Conservation (phyloP, 2,329 filamentous ascomycete species). For the Penicillium sp. region DNA sequence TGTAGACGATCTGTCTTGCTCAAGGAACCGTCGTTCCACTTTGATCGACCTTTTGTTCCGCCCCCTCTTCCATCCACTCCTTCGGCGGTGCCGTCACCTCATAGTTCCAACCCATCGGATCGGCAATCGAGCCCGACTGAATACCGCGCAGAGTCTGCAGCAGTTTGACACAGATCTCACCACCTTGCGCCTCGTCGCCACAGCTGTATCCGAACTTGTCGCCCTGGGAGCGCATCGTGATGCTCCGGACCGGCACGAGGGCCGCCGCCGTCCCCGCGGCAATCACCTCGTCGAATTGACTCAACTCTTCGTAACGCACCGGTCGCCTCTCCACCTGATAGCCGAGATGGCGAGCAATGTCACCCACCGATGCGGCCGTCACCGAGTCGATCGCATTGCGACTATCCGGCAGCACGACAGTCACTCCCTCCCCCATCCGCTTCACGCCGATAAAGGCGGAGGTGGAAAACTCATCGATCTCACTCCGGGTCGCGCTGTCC, state of each 20-base stretch:
- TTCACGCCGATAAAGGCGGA: constrained; percentile 83
- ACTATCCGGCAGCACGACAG: constrained; percentile 80
- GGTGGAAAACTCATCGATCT: constrained; percentile 94
- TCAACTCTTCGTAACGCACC: constrained; percentile 56
- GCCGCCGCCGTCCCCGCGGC: constrained; percentile 89
- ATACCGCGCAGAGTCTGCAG: constrained; percentile 74
- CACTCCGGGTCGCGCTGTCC: constrained; percentile 74
- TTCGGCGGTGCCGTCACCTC: constrained; percentile 32
- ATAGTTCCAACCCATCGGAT: constrained; percentile 66
- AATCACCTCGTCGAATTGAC: constrained; percentile 69
- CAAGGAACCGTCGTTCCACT: constrained; percentile 26
- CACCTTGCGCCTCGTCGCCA: constrained; percentile 44
- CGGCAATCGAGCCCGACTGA: constrained; percentile 72
- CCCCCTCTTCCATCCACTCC: constrained; percentile 25
- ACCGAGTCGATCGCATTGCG: constrained; percentile 82
- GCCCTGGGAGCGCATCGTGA: constrained; percentile 61
- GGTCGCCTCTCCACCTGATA: constrained; percentile 75
- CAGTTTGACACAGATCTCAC: constrained; percentile 66
- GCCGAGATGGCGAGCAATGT: constrained; percentile 68
- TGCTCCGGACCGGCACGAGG: constrained; percentile 84
- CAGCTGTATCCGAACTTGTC: constrained; percentile 52
- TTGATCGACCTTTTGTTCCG: constrained; percentile 11
- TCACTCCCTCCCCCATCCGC: constrained; percentile 54
- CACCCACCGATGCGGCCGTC: constrained; percentile 70
- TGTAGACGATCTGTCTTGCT: neutral